Evolutionary conservation across 768 basidiomycete species (phyloP), one percentile per base, ranked within the genome.

Genomic region (Trametes maxima): DNA sequence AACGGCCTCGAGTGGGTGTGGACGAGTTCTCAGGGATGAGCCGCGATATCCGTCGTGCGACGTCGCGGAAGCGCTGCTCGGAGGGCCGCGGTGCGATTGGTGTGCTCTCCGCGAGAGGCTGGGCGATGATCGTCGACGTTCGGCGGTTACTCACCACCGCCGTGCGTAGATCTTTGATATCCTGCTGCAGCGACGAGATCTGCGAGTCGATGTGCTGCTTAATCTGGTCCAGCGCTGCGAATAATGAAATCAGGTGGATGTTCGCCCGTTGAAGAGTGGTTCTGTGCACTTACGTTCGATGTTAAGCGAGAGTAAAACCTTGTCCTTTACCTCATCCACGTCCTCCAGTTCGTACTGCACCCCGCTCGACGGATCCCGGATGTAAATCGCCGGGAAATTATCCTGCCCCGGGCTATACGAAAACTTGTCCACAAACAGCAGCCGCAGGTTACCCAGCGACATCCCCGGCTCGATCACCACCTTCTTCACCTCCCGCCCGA

Each of bases 331-430:
- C 70, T 99, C 96, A 17, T 92, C 90, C 58, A 94, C 85, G 72
- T 98, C 94, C 72, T 99, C 96, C 57, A 98, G 78, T 75, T 98
- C 95, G 71, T 96, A 99, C 70, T 94, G 90, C 51, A 98, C 92
- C 13, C 94, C 94, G 61, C 92, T 94, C 43, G 86, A 85, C 3
- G 90, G 90, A 77, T 98, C 96, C 11, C 92, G 88, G 54, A 98
- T 89, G 70, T 98, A 98, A 47, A 99, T 96, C 13, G 91, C 91
- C 24, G 95, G 95, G 68, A 96, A 97, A 69, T 95, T 92, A 59
- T 94, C 94, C 74, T 89, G 81, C 0, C 94, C 95, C 0, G 96
- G 94, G 70, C 89, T 94, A 72, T 96, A 98, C 35, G 90, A 88
- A 69, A 99, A 99, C 71, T 86, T 90, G 77, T 97, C 95, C 65